Evolutionary conservation across 768 basidiomycete species (phyloP).

Genomic region (Dacryopinax spathularia): DNA sequence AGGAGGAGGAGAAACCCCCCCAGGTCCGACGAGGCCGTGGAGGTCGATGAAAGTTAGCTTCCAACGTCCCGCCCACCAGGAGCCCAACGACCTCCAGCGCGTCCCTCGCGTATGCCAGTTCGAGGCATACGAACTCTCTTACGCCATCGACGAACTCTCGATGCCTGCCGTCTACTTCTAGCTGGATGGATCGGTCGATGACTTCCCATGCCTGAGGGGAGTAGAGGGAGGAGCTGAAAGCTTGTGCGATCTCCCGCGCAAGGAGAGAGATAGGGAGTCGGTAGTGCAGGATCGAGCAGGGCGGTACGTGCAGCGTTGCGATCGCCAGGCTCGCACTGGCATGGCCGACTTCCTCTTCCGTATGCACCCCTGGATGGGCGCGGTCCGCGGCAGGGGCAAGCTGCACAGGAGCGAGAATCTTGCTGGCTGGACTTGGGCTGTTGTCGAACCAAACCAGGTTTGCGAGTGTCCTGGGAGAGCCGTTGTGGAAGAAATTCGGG

Average conservation of each 20-base stretch:
- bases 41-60: neutral
- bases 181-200: neutral
- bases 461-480: neutral
- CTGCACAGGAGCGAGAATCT: neutral
- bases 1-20: neutral
- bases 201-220: neutral
- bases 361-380: neutral
- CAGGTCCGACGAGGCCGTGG: neutral
- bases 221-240: neutral
- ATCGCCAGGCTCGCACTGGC: neutral
- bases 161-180: neutral
- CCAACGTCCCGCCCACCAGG: neutral
- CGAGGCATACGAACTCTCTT: neutral
- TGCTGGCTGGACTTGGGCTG: neutral
- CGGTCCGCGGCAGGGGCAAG: neutral
- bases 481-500: neutral
- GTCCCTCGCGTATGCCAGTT: neutral
- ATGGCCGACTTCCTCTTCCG: neutral
- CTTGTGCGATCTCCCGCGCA: neutral
- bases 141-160: neutral
- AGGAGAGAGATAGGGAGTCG: neutral
- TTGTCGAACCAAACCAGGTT: neutral
- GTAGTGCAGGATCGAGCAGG: neutral
- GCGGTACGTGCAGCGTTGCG: neutral
- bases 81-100: neutral